Evolutionary conservation across 2,329 filamentous ascomycete species (phyloP).

Genomic region (Aquanectria penicillioides): DNA sequence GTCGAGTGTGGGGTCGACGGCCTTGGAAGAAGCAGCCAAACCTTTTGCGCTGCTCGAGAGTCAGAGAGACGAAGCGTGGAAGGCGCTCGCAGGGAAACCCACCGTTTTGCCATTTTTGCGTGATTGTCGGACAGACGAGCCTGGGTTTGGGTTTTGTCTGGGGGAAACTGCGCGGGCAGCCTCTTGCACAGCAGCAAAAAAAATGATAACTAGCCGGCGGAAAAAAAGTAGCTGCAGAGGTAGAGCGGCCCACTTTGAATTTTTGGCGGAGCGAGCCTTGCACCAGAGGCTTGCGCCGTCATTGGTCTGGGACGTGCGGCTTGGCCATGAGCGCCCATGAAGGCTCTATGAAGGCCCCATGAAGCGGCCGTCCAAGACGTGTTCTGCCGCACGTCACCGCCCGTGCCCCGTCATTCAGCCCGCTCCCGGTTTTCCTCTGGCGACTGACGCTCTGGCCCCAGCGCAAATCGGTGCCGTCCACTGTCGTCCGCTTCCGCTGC

Average conservation of each 20-base stretch:
- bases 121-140: not conserved
- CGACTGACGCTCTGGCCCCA: constrained; percentile 31
- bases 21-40: constrained; percentile 59
- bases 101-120: constrained; percentile 41
- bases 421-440: constrained; percentile 38
- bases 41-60: constrained; percentile 47
- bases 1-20: constrained; percentile 74
- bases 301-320: constrained; percentile 41
- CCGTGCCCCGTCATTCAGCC: constrained; percentile 44
- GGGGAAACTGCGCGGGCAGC: constrained; percentile 15
- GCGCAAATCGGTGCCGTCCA: constrained; percentile 41
- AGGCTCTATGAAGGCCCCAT: too few species aligned
- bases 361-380: constrained; percentile 30
- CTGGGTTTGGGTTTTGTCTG: constrained; percentile 18
- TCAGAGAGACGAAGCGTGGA: constrained; percentile 27
- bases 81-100: not conserved
- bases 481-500: constrained; percentile 23
- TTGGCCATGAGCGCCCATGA: constrained; percentile 25
- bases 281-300: constrained; percentile 44
- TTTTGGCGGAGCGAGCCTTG: constrained; percentile 32
- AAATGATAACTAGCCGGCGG: constrained; percentile 14
- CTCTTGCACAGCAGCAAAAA: constrained; percentile 35
- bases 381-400: constrained; percentile 48
- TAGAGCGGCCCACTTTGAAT: constrained; percentile 28
- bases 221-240: constrained; percentile 35